Conservation (phyloP, 2,329 filamentous ascomycete species). For the Fusarium hostae region DNA sequence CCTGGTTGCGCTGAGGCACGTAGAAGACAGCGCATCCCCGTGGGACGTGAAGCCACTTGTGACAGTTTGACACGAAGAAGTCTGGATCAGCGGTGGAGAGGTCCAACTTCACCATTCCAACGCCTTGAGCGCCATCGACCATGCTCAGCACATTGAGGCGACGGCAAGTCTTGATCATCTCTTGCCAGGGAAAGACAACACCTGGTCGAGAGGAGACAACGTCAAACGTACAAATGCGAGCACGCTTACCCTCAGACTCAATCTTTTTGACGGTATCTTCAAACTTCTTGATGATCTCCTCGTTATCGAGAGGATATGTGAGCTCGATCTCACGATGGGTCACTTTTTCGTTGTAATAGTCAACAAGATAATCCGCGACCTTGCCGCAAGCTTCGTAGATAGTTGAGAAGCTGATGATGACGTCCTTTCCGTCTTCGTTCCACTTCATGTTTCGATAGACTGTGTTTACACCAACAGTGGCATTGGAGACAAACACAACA, state of each 20-base stretch:
- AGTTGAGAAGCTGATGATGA: constrained; percentile 81
- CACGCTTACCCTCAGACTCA: constrained; percentile 66
- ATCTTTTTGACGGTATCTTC: constrained; percentile 65
- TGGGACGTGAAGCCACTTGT: constrained; percentile 90
- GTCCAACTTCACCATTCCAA: constrained; percentile 82
- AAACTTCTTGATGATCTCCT: constrained; percentile 72
- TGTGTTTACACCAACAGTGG: constrained; percentile 81
- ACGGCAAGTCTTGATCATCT: constrained; percentile 70
- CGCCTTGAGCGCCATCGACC: constrained; percentile 85
- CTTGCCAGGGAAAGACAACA: constrained; percentile 81
- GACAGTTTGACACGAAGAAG: constrained; percentile 87
- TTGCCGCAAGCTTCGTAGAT: constrained; percentile 84
- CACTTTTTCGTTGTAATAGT: constrained; percentile 65
- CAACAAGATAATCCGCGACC: constrained; percentile 75
- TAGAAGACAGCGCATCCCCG: constrained; percentile 85
- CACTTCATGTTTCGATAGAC: constrained; percentile 81
- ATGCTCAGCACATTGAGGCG: constrained; percentile 76
- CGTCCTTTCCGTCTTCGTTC: constrained; percentile 76
- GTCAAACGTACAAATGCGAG: constrained; percentile 78
- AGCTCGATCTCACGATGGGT: constrained; percentile 66
- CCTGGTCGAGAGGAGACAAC: constrained; percentile 83
- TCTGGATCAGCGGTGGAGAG: constrained; percentile 76
- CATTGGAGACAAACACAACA: constrained; percentile 83
- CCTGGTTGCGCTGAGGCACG: constrained; percentile 80
- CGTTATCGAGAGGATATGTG: constrained; percentile 76